Evolutionary conservation across 192 early-diverging fungal genomes (phyloP).

Genomic region (Coemansia guatemalensis): DNA sequence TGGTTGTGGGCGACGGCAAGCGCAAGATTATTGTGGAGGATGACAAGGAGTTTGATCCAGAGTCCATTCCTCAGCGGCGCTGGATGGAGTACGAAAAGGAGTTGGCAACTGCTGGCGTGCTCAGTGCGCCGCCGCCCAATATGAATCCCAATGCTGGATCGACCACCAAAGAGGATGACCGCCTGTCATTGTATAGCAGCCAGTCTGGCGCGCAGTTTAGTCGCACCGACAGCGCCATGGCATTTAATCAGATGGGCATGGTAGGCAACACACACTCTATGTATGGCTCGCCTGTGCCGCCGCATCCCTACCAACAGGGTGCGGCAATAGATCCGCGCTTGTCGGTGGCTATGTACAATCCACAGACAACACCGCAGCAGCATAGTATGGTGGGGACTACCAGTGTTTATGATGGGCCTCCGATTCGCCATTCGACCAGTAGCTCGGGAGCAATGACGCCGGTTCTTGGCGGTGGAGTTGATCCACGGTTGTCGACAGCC

Average conservation of each 20-base stretch:
- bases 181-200: conserved; percentile 34
- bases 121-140: conserved; percentile 42
- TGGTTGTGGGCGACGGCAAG: conserved; percentile 69
- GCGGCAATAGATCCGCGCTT: conserved; percentile 32
- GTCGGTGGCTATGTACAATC: conserved; percentile 47
- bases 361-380: conserved; percentile 39
- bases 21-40: conserved; percentile 66
- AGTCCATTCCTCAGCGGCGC: conserved; percentile 79
- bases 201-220: conserved; percentile 32
- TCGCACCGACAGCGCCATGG: conserved; percentile 44
- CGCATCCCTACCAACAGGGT: background rate
- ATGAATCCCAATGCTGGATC: conserved; percentile 40
- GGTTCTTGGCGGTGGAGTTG: conserved; percentile 6
- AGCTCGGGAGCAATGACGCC: conserved; percentile 9
- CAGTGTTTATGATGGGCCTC: conserved; percentile 19
- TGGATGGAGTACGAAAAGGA: conserved; percentile 91
- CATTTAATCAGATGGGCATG: conserved; percentile 25
- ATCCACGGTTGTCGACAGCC: conserved; percentile 36
- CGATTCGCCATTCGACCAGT: conserved; percentile 8
- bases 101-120: conserved; percentile 53
- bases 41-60: conserved; percentile 84
- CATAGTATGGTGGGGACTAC: conserved; percentile 1
- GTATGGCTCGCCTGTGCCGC: conserved; percentile 25
- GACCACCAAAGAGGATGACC: conserved; percentile 26
- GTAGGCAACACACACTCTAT: conserved; percentile 23